phyloP scores from a whole-genome alignment of 768 basidiomycete genomes.

The Russula lepida region DNA sequence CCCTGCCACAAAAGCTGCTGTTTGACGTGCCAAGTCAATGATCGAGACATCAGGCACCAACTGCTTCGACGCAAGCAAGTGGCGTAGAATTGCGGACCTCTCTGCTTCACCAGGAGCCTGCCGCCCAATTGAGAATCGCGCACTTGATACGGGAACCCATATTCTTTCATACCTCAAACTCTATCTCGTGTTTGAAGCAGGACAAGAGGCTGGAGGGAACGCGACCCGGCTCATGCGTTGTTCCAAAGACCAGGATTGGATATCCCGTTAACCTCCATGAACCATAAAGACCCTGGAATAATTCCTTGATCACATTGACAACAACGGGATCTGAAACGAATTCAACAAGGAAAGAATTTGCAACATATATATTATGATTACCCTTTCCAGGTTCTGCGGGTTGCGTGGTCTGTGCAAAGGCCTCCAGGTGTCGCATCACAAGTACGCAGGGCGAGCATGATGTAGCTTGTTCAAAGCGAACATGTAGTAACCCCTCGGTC shows the following conservation, averaged over 20 bases:
- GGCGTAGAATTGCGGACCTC: constrained; percentile 51
- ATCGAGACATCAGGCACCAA: constrained; percentile 76
- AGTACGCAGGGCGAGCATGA: constrained; percentile 80
- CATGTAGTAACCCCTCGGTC: constrained; percentile 64
- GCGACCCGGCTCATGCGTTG: constrained; percentile 55
- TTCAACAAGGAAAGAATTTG: not conserved
- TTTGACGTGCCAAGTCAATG: constrained; percentile 66
- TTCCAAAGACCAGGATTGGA: constrained; percentile 71
- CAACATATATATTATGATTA: constrained; percentile 25
- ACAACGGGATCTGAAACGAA: constrained; percentile 46
- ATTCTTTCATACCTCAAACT: constrained; percentile 49
- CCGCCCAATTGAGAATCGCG: not conserved
- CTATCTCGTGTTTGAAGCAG: constrained; percentile 81
- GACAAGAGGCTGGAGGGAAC: constrained; percentile 55
- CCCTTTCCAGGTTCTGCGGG: constrained; percentile 57
- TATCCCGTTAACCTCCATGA: constrained; percentile 54
- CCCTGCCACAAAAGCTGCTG: constrained; percentile 79
- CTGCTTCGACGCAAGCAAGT: constrained; percentile 32
- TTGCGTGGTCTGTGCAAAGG: constrained; percentile 63
- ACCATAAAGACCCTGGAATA: constrained; percentile 45
- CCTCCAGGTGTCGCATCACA: constrained; percentile 73
- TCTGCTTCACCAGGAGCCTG: constrained; percentile 79
- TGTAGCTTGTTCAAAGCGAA: constrained; percentile 68
- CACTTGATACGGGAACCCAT: constrained; percentile 9
- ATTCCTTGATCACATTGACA: constrained; percentile 51